Evolutionary conservation across 2,329 filamentous ascomycete species (phyloP), one percentile per base, ranked within the genome.

Genomic region (Aureobasidium sp.): DNA sequence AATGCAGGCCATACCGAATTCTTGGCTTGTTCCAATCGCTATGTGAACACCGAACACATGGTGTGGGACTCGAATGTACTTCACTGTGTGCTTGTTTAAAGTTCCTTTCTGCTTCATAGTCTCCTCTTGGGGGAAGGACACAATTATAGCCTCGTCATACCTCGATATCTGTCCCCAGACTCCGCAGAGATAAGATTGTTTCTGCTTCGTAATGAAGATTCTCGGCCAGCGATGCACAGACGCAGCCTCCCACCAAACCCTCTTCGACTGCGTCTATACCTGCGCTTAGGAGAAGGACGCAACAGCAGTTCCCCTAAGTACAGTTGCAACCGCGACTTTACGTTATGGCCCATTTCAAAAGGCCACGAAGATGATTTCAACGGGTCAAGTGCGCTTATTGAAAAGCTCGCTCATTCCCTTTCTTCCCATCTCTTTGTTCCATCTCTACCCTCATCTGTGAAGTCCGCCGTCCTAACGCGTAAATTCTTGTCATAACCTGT

Each of bases 261-360:
- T 51, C 29, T 17, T 34, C 37, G 62, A 22, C 29, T 20, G 22
- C 45, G 62, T 41, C 37, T 61, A 57, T 22, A 56, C 36, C 62
- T 64, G 52, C 51, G 39, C 56, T 64, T 64, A 64, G 52, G 42
- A 58, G 48, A 44, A 36, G 31, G 12, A 34, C 31, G 31, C 31
- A 34, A 53, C 20, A 22, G 44, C 48, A 44, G 55, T 58, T 42
- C 56, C 61, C 41, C 61, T 63, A 61, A 64, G 61, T 61, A 63
- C 61, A 64, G 61, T 57, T 64, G 36, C 45, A 61, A 42, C 49
- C 61, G 48, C 29, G 39, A 34, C 17, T 61, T 61, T 61, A 61
- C 59, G 59, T 61, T 52, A 42, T 52, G 48, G 55, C n/a, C 41
- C 22, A 61, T 61, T 42, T 42, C 37, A 47, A 61, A 44, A 61